A percentile compares a stretch with the other conserved stretches of the same genome.
Evolutionary conservation across 352 stramenopile genomes (phyloP).

Genomic region (Paralagenidium karlingii): DNA sequence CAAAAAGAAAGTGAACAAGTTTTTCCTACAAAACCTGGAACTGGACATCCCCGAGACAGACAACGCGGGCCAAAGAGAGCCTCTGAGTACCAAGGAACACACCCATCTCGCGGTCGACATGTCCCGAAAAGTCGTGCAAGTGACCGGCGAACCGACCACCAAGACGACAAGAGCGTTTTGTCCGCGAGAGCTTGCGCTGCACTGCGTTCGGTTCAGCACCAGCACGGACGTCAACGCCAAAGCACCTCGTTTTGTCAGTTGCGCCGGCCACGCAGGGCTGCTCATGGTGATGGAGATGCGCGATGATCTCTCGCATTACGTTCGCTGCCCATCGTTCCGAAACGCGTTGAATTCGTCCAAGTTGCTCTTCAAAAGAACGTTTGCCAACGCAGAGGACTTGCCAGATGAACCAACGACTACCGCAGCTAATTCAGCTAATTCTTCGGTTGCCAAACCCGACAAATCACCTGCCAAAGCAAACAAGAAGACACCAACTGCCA

Average conservation of each 20-base stretch:
- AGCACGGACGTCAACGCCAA: constrained; percentile 24
- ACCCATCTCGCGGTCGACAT: constrained; percentile 36
- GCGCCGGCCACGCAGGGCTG: constrained; percentile 52
- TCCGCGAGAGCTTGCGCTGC: constrained; percentile 62
- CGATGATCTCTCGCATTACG: constrained; percentile 9
- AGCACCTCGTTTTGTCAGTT: constrained; percentile 49
- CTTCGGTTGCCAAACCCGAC: too few species aligned
- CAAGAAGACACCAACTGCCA: too few species aligned
- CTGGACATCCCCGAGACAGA: constrained; percentile 26
- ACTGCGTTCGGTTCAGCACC: constrained; percentile 44
- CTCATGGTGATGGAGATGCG: constrained; percentile 64
- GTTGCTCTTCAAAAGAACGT: too few species aligned
- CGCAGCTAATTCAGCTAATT: too few species aligned
- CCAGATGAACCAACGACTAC: too few species aligned
- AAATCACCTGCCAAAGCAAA: too few species aligned
- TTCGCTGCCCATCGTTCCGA: too few species aligned
- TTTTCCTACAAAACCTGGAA: constrained; percentile 48
- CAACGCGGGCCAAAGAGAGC: too few species aligned
- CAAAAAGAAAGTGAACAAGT: constrained; percentile 43
- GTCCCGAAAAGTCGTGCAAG: constrained; percentile 23
- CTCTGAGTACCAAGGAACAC: constrained; percentile 5
- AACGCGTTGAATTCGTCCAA: too few species aligned
- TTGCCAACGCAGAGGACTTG: too few species aligned
- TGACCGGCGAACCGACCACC: constrained; percentile 22
- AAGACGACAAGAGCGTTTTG: constrained; percentile 47